Evolutionary conservation across 2,329 filamentous ascomycete genomes (phyloP).

Genomic region (Apiospora koreana): DNA sequence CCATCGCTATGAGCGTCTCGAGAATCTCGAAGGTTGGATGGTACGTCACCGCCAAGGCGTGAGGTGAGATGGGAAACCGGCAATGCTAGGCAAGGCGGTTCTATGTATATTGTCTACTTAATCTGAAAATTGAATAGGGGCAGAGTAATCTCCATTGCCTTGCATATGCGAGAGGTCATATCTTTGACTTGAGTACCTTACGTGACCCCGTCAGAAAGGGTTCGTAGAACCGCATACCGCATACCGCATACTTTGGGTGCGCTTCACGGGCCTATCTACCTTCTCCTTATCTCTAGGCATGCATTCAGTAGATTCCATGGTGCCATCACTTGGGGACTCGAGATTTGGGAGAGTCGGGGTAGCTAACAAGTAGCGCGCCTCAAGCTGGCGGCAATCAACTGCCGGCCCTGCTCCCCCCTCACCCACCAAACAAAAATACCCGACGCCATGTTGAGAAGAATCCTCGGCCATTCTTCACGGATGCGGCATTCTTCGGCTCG

Average conservation of each 20-base stretch:
- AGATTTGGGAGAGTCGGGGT: not conserved
- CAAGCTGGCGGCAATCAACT: not conserved
- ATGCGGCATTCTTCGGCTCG: not conserved
- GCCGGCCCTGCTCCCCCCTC: not conserved
- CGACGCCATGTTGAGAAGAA: not conserved
- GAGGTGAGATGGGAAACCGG: not conserved
- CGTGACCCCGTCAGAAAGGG: no score
- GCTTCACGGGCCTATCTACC: no score
- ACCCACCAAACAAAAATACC: not conserved
- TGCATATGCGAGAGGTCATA: not conserved
- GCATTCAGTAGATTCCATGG: not conserved
- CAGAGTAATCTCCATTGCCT: not conserved
- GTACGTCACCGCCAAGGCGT: not conserved
- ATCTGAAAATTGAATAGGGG: not conserved
- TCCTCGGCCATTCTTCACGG: not conserved
- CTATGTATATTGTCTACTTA: no score
- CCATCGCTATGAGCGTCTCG: not conserved
- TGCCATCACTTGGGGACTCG: not conserved
- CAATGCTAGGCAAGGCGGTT: no score
- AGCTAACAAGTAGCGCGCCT: not conserved
- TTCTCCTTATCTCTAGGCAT: no score
- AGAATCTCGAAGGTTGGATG: conserved; percentile 5
- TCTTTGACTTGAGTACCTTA: not conserved
- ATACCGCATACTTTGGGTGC: no score
- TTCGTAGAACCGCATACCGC: not conserved